A percentile compares a stretch with the other conserved stretches of the same genome.
phyloP scores from a whole-genome alignment of 139 green algal genomes.

The Microglena sp. region DNA sequence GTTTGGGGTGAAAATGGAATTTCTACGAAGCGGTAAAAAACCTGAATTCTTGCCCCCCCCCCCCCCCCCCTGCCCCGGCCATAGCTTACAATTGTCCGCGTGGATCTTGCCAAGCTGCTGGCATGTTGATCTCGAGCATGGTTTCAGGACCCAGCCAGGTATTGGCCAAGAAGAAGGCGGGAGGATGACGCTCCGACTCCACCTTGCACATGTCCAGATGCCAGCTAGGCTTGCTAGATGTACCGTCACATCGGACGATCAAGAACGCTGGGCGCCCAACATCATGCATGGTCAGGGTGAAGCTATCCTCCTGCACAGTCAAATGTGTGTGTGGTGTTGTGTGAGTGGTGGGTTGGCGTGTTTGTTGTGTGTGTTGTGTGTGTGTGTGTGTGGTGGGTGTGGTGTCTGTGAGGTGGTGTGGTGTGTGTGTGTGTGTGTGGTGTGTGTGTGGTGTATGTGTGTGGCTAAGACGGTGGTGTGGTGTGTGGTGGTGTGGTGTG shows the following conservation, averaged over 20 bases:
- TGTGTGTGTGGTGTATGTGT: neutral
- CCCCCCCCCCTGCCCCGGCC: too few species aligned
- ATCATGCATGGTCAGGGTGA: slow-evolving; percentile 30
- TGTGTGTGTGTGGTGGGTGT: neutral
- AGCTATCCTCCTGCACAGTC: slow-evolving; percentile 26
- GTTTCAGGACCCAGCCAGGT: slow-evolving; percentile 19
- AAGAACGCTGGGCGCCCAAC: slow-evolving; percentile 25
- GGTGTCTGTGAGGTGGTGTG: neutral
- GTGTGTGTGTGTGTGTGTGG: neutral
- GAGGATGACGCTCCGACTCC: neutral
- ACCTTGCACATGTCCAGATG: slow-evolving; percentile 27
- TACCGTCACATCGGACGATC: slow-evolving; percentile 23
- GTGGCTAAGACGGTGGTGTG: too few species aligned
- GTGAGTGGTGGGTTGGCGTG: neutral
- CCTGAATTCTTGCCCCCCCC: too few species aligned
- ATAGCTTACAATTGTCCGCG: too few species aligned
- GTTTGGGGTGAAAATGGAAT: too few species aligned
- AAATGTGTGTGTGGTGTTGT: neutral
- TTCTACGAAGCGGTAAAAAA: too few species aligned
- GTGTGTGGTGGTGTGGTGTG: too few species aligned
- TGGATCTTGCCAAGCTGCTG: too few species aligned
- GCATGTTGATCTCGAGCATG: slow-evolving; percentile 14
- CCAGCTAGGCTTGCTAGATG: slow-evolving; percentile 30
- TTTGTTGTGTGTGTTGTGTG: neutral
- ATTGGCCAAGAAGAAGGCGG: slow-evolving; percentile 8